phyloP scores from a whole-genome alignment of 2,329 filamentous ascomycete species.

The Paracoccidioides lutzii region DNA sequence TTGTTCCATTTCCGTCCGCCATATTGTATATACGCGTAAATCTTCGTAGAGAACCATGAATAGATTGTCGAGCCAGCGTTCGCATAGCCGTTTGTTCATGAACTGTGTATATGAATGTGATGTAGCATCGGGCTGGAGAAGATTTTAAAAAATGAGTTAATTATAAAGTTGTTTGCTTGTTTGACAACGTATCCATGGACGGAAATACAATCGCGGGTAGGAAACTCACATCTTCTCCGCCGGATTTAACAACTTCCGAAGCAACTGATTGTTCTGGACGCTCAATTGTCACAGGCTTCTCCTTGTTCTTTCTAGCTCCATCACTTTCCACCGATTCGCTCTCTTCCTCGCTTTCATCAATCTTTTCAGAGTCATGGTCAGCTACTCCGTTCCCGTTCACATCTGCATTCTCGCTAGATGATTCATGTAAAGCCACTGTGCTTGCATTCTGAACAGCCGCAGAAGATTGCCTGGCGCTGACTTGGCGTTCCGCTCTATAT shows the following conservation, averaged over 20 bases:
- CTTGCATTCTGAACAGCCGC: conserved; percentile 57
- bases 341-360: conserved; percentile 16
- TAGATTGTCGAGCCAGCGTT: conserved; percentile 93
- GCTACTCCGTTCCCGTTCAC: conserved; percentile 23
- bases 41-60: conserved; percentile 99
- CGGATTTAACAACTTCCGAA: conserved; percentile 62
- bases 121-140: conserved; percentile 44
- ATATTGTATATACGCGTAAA: conserved; percentile 95
- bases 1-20: conserved; percentile 95
- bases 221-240: conserved; percentile 52
- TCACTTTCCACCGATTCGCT: conserved; percentile 19
- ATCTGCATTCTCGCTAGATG: conserved; percentile 38
- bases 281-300: conserved; percentile 43
- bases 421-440: conserved; percentile 62
- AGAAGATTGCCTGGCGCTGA: conserved; percentile 31
- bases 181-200: neutral
- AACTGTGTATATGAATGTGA: conserved; percentile 75
- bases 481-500: conserved; percentile 62
- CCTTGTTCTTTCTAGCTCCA: conserved; percentile 17
- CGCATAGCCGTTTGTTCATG: conserved; percentile 92
- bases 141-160: neutral
- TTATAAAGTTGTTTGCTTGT: neutral
- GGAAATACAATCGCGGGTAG: neutral
- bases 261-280: conserved; percentile 69
- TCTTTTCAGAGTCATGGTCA: conserved; percentile 14